These are phyloP conservation scores for Pichia occidentalis DNA, from an alignment of 805 yeast genomes.

Conservation along the genomic window DNA sequence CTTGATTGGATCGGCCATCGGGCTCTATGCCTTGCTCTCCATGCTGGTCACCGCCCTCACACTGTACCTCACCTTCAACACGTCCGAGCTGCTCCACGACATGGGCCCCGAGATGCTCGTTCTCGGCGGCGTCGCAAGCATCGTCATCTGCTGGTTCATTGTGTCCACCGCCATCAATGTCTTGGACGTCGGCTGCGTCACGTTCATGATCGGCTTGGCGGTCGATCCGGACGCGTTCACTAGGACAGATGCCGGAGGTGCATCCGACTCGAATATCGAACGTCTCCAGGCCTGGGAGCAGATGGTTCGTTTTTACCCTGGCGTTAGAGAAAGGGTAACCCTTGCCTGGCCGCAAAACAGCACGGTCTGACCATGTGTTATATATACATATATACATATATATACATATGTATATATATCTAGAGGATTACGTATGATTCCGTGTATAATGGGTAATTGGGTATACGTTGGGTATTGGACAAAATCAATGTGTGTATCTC, in stretches of 20 bases:
- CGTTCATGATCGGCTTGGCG: slow-evolving; percentile 78
- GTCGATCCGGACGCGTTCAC: slow-evolving; percentile 75
- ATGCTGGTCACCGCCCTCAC: slow-evolving; percentile 36
- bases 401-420: too few species aligned
- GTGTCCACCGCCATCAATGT: slow-evolving; percentile 66
- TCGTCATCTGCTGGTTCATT: slow-evolving; percentile 70
- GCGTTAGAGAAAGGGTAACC: slow-evolving; percentile 25
- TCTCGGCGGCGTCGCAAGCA: slow-evolving; percentile 27
- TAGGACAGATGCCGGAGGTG: slow-evolving; percentile 31
- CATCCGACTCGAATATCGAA: slow-evolving; percentile 7
- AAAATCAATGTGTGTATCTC: not conserved
- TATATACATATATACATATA: too few species aligned
- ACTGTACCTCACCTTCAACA: slow-evolving; percentile 5
- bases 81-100: slow-evolving; percentile 6
- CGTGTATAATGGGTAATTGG: too few species aligned
- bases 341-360: slow-evolving; percentile 28
- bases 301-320: slow-evolving; percentile 28
- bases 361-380: too few species aligned
- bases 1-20: slow-evolving; percentile 68
- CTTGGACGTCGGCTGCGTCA: slow-evolving; percentile 73
- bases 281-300: slow-evolving; percentile 52
- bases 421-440: too few species aligned
- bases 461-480: too few species aligned
- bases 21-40: slow-evolving; percentile 67
- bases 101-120: slow-evolving; percentile 25